Percentiles rank a stretch among this genome's conserved stretches.
These are phyloP conservation scores for Strobilomyces echinocephalus DNA, from an alignment of 768 basidiomycete genomes.

Conservation along the genomic window DNA sequence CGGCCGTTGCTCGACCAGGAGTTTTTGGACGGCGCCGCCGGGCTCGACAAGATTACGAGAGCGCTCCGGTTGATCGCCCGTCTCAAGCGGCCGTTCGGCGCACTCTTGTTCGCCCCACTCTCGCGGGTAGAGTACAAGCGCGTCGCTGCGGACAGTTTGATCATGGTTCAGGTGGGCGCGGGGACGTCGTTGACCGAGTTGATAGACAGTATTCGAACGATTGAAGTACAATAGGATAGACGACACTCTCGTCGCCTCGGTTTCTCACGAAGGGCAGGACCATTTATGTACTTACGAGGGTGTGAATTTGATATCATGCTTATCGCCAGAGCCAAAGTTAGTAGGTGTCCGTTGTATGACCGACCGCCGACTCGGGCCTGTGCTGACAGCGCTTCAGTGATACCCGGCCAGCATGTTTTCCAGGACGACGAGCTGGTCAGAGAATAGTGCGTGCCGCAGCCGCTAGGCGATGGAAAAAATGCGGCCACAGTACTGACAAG, in stretches of 20 bases:
- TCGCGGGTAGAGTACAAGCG: slow-evolving; percentile 4
- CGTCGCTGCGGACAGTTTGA: slow-evolving; percentile 11
- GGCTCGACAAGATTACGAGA: not conserved
- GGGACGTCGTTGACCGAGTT: not conserved
- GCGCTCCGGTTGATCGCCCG: slow-evolving; percentile 1
- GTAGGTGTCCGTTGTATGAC: too few species aligned
- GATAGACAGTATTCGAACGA: not conserved
- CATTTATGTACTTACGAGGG: too few species aligned
- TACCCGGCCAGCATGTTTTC: not conserved
- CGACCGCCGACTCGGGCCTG: not conserved
- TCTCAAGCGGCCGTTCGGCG: slow-evolving; percentile 3
- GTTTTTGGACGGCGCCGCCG: not conserved
- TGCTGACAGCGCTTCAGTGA: too few species aligned
- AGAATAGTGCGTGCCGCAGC: not conserved
- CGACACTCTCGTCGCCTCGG: too few species aligned
- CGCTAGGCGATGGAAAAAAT: not conserved
- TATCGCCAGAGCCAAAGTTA: not conserved
- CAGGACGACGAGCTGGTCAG: not conserved
- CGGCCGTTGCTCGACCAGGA: slow-evolving; percentile 3
- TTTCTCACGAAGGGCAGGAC: too few species aligned
- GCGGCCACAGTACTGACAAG: not conserved
- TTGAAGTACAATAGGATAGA: not conserved
- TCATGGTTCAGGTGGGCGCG: not conserved
- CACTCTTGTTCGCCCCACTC: slow-evolving; percentile 1
- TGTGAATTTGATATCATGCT: not conserved